A percentile compares a stretch with the other conserved stretches of the same genome.
These are phyloP conservation scores for Scheffersomyces parashehatae DNA, from an alignment of 1,139 yeast genomes.

Conservation along the genomic window DNA sequence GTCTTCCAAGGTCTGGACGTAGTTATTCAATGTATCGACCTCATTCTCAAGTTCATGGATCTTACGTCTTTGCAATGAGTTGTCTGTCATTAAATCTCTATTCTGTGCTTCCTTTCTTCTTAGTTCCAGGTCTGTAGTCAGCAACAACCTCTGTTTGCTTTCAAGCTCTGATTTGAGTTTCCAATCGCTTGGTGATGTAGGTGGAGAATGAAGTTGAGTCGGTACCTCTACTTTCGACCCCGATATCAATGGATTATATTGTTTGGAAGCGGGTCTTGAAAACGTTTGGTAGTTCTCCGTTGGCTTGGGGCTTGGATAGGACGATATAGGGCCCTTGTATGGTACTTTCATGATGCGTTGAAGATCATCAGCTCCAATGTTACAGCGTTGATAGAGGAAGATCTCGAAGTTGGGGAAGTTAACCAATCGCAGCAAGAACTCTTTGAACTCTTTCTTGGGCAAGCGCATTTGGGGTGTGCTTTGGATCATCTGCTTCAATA, in stretches of 20 bases:
- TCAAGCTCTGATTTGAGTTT: not conserved
- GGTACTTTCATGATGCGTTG: conserved; percentile 1
- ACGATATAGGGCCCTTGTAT: not conserved
- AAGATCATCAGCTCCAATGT: conserved; percentile 16
- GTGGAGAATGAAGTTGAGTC: conserved; percentile 5
- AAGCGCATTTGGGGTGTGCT: conserved; percentile 30
- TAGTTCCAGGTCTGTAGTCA: conserved; percentile 1
- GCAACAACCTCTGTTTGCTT: conserved; percentile 1
- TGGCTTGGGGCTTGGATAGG: conserved; percentile 4
- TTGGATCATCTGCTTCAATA: conserved; percentile 27
- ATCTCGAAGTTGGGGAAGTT: conserved; percentile 21
- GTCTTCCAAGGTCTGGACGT: conserved; percentile 21
- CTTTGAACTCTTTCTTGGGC: conserved; percentile 25
- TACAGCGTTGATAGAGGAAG: conserved; percentile 27
- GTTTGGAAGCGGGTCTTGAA: not conserved
- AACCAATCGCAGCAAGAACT: conserved; percentile 32
- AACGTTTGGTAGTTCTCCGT: not conserved
- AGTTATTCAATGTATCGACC: conserved; percentile 17
- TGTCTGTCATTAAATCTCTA: conserved; percentile 7
- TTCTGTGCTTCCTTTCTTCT: conserved; percentile 9
- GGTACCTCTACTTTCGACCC: conserved; percentile 13
- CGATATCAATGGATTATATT: conserved; percentile 3
- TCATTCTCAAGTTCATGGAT: conserved; percentile 21
- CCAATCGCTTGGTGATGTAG: not conserved
- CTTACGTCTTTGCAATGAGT: conserved; percentile 5